phyloP scores from a whole-genome alignment of 345 rosid species.

The Salix dunnii region DNA sequence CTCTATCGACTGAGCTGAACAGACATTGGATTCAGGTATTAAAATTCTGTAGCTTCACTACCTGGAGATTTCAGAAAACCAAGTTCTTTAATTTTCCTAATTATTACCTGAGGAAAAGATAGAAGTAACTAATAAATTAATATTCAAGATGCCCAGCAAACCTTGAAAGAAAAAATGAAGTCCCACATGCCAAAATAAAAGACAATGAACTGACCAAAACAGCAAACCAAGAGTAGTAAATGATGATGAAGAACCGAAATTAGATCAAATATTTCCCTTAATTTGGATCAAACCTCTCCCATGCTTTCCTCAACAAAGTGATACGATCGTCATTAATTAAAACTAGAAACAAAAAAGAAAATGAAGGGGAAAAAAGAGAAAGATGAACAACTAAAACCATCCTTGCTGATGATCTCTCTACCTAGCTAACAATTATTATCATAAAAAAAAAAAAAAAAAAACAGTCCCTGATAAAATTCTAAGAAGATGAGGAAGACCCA shows the following conservation, averaged over 20 bases:
- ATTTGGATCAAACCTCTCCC: conserved; percentile 28
- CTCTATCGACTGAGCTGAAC: neutral
- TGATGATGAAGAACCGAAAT: neutral
- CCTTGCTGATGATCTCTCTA: conserved; percentile 14
- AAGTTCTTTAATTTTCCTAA: neutral
- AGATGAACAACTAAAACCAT: conserved; percentile 12
- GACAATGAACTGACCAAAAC: neutral
- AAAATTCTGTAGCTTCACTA: neutral
- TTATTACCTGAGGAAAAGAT: neutral
- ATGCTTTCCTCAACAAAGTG: conserved; percentile 33
- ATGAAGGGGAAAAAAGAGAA: neutral
- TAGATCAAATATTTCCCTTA: conserved; percentile 1
- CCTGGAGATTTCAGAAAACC: neutral
- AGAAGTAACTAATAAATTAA: neutral
- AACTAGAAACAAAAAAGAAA: conserved; percentile 14
- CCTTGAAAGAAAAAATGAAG: neutral
- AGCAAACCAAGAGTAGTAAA: neutral
- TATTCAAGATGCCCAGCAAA: neutral
- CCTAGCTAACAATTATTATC: conserved; percentile 24
- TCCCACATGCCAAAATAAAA: neutral
- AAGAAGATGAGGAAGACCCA: conserved; percentile 35
- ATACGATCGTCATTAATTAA: conserved; percentile 34
- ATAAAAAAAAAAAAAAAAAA: neutral
- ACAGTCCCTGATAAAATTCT: neutral
- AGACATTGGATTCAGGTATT: neutral